Base-by-base conservation (phyloP, 768 basidiomycete species). In the Gymnopilus junonius region DNA sequence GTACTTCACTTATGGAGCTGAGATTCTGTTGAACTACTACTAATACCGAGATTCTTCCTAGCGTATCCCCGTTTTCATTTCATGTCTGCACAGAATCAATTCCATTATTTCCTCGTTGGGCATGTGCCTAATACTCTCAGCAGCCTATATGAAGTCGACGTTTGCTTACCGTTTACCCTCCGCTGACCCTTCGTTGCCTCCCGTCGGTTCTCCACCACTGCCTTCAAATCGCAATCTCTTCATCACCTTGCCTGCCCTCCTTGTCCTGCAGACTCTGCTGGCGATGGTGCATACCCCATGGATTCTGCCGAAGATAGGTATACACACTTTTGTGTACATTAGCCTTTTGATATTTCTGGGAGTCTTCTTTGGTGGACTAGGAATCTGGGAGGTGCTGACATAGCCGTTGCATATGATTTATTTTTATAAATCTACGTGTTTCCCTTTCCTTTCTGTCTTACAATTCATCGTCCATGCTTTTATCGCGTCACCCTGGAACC, bases 61-160 rank as follows among this genome's bases (percentile, higher is more conserved):
- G 91, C 82, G 82, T 64, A 91, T 95, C 31, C 93, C 93, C 0
- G 87, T 91, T 2, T 91, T 94, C 71, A 83, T 95, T 20, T 85
- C 88, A 8, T 90, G 87, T 69, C 79, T 95, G 57, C 90, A 93
- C 71, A 85, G 92, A 58, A 76, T 93, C 63, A 92, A 92, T 72
- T 83, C 88, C 4, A 82, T 93, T 63, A 72, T 94, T 7, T 83
- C 92, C 58, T 85, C 90, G 12, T 71, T 93, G 17, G 92, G 91
- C 8, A 78, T 88, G 50, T 87, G 82, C 39, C 83, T 92, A 25
- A 75, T 89, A 58, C 73, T 91, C 39, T 82, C 87, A 11, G 82
- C 85, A 27, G 82, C 85, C 25, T 90, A 89, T 70, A 83, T 91
- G 65, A 81, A 81, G 57, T 85, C 86, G 1, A 74, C 86, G 0